Evolutionary conservation across 2,329 filamentous ascomycete species (phyloP).

Genomic region (Colletotrichum filicis): DNA sequence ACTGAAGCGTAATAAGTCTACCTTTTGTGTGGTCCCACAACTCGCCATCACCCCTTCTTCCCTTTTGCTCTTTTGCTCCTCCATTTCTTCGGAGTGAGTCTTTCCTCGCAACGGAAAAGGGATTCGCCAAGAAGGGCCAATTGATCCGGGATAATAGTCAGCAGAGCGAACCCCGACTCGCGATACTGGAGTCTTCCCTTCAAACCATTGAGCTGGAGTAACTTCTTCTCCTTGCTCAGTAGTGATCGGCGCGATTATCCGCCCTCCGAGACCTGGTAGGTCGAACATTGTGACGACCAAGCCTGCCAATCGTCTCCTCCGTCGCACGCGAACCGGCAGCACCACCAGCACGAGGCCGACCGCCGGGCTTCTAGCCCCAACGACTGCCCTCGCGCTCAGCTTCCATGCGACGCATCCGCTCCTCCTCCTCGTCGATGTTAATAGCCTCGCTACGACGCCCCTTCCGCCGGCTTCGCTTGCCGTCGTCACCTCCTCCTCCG

Average conservation of each 20-base stretch:
- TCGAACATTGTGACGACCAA: conserved; percentile 10
- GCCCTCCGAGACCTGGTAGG: neutral
- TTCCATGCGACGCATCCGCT: conserved; percentile 66
- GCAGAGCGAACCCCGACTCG: no score
- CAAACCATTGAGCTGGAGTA: no score
- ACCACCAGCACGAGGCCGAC: neutral
- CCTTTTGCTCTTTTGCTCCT: neutral
- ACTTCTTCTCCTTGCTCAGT: neutral
- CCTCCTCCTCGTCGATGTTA: conserved; percentile 61
- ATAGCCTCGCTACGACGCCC: conserved; percentile 60
- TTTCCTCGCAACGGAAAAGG: neutral
- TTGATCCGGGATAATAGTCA: no score
- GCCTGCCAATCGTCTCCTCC: neutral
- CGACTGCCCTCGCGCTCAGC: conserved; percentile 67
- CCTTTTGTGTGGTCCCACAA: neutral
- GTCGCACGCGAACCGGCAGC: neutral
- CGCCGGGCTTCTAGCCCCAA: conserved; percentile 51
- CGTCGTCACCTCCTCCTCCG: conserved; percentile 41
- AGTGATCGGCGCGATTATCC: conserved; percentile 9
- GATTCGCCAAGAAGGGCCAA: neutral
- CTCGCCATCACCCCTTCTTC: neutral
- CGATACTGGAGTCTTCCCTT: neutral
- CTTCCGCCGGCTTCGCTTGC: conserved; percentile 55
- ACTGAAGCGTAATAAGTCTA: conserved; percentile 22
- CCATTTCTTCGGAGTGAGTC: neutral